These are phyloP conservation scores for Solanum etuberosum DNA, from an alignment of 257 asterid species.

Conservation along the genomic window DNA sequence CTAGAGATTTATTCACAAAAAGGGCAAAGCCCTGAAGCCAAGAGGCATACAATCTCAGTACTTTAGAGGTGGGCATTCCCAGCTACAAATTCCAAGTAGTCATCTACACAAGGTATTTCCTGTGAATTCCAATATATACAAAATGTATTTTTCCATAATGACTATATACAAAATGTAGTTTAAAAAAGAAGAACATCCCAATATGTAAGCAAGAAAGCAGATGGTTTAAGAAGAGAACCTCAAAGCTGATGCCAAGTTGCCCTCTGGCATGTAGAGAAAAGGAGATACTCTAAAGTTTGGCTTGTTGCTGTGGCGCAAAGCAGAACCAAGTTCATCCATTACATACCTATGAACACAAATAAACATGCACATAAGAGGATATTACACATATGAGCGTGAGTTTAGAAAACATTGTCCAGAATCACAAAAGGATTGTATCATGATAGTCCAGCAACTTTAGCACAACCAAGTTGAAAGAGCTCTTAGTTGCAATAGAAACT, in stretches of 20 bases:
- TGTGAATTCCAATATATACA: background rate
- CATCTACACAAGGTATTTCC: background rate
- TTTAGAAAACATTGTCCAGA: background rate
- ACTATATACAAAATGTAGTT: background rate
- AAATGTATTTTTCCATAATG: background rate
- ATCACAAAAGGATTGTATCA: background rate
- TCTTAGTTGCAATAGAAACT: background rate
- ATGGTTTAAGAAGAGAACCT: slow-evolving; percentile 45
- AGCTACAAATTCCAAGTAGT: background rate
- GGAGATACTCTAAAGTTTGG: slow-evolving; percentile 89
- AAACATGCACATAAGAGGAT: background rate
- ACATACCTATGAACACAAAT: slow-evolving; percentile 55
- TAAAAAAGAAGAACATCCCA: background rate
- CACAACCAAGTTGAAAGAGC: background rate
- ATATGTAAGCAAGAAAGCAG: background rate
- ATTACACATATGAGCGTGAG: background rate
- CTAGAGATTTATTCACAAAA: background rate
- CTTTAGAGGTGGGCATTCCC: background rate
- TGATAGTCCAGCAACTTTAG: background rate
- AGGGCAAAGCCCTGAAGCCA: background rate
- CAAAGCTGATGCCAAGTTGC: slow-evolving; percentile 79
- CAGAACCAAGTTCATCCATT: slow-evolving; percentile 99
- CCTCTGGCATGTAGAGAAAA: slow-evolving; percentile 95
- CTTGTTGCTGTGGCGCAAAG: slow-evolving; percentile 86
- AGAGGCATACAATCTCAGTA: background rate